Base-by-base conservation (phyloP, 805 yeast genomes). In the Teunomyces lycoperdinae region DNA sequence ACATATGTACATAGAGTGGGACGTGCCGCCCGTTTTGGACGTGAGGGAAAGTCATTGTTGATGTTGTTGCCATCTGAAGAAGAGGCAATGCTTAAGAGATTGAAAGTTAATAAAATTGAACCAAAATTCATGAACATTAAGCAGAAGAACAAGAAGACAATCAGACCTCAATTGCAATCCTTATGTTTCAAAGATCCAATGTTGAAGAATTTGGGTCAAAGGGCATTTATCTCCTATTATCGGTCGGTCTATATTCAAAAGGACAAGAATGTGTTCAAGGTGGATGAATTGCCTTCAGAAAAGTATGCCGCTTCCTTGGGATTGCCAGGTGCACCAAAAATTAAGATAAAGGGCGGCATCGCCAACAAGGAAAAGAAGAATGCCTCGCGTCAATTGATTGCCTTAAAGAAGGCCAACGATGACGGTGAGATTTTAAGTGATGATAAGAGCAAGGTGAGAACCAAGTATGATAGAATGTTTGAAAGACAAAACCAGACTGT, bases 391-490 rank as follows among this genome's bases (percentile, higher is more conserved):
- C 83, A 83, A 54, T 68, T 91, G 53, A 58, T 79, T 42, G 75
- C 78, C 5, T 68, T 89, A 46, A 66, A 81, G 1, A 78, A 80
- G 53, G 61, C 74, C 5, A 62, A 73, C 45, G 71, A 65, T 1
- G 87, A 81, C 6, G 85, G 86, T 48, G 96, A 92, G 47, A 52
- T 71, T 14, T 64, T 65, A 9, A 71, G 60, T 2, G 74, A 66
- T 0, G 57, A 56, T n/a, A 74, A 62, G 47, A 52, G 55, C 38
- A 78, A 79, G 55, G 85, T 83, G 1, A 80, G 90, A 60, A 94
- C 97, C 11, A 92, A 87, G 65, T 89, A 89, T 62, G 99, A 94
- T 66, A 81, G 91, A 52, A 91, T 94, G 96, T 94, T 94, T 68
- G 96, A 89, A 64, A 81, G 99, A 64, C 79, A 87, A 64, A 94